phyloP scores from a whole-genome alignment of 1,284 basidiomycete species.

The Boletellus deceptivus region DNA sequence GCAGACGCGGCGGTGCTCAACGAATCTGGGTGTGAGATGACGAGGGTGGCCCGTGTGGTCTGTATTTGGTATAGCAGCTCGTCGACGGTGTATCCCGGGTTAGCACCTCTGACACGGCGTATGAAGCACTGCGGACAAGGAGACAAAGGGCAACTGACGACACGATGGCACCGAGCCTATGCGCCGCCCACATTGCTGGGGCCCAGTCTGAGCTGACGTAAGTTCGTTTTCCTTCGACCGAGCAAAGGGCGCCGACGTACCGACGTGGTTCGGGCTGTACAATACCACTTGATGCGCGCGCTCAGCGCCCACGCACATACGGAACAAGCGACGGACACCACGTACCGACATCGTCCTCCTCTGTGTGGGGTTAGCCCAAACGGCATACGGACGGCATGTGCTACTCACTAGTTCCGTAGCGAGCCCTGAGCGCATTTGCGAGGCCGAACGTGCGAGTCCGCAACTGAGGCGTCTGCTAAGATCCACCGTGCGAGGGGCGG shows the following conservation, averaged over 20 bases:
- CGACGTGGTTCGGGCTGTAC: slow-evolving; percentile 68
- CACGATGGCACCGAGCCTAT: slow-evolving; percentile 66
- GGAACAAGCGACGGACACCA: neutral
- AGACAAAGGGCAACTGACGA: slow-evolving; percentile 40
- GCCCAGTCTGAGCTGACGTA: slow-evolving; percentile 56
- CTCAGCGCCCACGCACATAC: slow-evolving; percentile 3
- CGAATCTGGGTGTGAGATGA: slow-evolving; percentile 58
- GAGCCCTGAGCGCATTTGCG: slow-evolving; percentile 58
- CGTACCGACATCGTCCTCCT: slow-evolving; percentile 51
- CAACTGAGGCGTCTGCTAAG: slow-evolving; percentile 33
- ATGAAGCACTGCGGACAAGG: neutral
- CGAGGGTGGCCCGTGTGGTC: slow-evolving; percentile 51
- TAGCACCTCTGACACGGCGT: slow-evolving; percentile 39
- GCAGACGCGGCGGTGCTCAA: slow-evolving; percentile 54
- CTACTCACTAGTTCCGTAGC: slow-evolving; percentile 57
- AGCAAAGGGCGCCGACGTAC: slow-evolving; percentile 38
- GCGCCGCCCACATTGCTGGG: slow-evolving; percentile 65
- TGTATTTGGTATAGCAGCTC: slow-evolving; percentile 66
- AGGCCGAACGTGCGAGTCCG: slow-evolving; percentile 54
- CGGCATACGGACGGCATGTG: neutral
- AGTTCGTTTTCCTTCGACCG: neutral
- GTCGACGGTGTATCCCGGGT: slow-evolving; percentile 65
- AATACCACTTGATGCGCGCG: slow-evolving; percentile 50
- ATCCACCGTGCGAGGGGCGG: neutral
- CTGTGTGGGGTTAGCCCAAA: slow-evolving; percentile 6